phyloP scores from a whole-genome alignment of 140 eudicot genomes.

The Ambrosia hybrid region DNA sequence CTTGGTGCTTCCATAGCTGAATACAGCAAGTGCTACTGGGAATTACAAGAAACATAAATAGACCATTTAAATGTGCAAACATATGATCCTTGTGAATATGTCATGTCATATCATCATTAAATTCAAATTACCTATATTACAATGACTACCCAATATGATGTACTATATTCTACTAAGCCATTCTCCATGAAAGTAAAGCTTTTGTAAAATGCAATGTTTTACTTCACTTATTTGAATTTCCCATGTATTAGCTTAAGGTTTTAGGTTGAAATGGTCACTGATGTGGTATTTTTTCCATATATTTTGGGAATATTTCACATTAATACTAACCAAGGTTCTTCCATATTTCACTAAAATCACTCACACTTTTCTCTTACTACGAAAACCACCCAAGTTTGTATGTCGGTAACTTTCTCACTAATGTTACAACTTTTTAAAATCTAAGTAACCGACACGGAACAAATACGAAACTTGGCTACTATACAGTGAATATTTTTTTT shows the following conservation, averaged over 20 bases:
- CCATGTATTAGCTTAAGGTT: background rate
- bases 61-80: background rate
- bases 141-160: constrained; percentile 81
- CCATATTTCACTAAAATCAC: no score
- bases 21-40: constrained; percentile 76
- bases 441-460: no score
- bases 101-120: background rate
- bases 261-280: background rate
- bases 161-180: constrained; percentile 49
- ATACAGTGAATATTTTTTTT: no score
- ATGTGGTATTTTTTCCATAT: background rate
- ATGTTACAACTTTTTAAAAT: no score
- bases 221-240: constrained; percentile 3
- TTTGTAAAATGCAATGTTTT: background rate
- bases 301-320: background rate
- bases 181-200: constrained; percentile 52
- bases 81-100: background rate
- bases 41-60: constrained; percentile 42
- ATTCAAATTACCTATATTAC: constrained; percentile 62
- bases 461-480: no score
- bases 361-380: no score
- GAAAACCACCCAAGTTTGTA: no score
- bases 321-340: no score
- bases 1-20: constrained; percentile 67
- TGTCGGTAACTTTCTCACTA: no score